These are phyloP conservation scores for Lachnellula hyalina DNA, from an alignment of 2,329 filamentous ascomycete species.

Conservation along the genomic window DNA sequence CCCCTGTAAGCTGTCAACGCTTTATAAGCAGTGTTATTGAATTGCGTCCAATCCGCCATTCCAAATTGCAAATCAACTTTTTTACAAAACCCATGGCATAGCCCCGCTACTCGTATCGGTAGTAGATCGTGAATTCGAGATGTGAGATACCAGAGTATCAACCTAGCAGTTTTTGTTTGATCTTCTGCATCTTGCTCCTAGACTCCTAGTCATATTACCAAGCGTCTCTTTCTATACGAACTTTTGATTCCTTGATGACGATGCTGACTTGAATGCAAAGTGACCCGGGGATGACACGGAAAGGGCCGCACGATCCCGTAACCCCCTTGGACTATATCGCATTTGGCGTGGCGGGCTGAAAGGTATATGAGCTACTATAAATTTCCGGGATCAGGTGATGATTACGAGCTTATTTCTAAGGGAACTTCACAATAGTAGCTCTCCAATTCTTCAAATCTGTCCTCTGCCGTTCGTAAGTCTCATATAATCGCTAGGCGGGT, in stretches of 20 bases:
- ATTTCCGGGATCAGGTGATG: too few species aligned
- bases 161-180: not conserved
- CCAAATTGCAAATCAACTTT: too few species aligned
- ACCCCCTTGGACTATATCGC: not conserved
- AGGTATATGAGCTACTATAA: not conserved
- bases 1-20: too few species aligned
- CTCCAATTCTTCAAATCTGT: not conserved
- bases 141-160: not conserved
- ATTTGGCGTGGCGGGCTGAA: not conserved
- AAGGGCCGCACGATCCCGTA: constrained; percentile 2
- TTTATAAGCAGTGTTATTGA: too few species aligned
- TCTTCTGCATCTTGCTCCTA: not conserved
- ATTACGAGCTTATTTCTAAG: too few species aligned
- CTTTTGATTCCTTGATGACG: not conserved
- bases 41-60: too few species aligned
- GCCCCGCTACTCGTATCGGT: too few species aligned
- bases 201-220: too few species aligned
- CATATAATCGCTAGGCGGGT: too few species aligned
- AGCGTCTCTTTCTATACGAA: not conserved
- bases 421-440: not conserved
- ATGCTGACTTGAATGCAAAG: not conserved
- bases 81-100: too few species aligned
- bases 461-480: not conserved
- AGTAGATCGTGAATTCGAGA: too few species aligned
- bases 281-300: constrained; percentile 6